Evolutionary conservation across 306 rosid species (phyloP).

Genomic region (Canavalia gladiata): DNA sequence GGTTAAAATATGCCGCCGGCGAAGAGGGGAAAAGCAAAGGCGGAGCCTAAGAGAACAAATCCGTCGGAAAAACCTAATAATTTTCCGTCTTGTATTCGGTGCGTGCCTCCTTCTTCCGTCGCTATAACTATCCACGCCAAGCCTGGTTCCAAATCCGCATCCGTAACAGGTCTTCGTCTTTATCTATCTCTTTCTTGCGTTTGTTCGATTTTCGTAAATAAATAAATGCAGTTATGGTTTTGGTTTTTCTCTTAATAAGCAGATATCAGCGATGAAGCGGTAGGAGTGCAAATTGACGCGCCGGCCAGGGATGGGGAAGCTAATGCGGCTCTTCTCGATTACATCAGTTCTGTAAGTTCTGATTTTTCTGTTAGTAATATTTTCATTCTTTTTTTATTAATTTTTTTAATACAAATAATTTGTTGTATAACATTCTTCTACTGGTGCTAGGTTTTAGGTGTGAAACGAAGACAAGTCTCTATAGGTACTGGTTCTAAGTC

Average conservation of each 20-base stretch:
- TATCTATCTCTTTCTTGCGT: background rate
- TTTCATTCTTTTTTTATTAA: background rate
- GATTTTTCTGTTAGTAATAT: background rate
- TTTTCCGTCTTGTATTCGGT: slow-evolving; percentile 77
- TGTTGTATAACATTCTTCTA: slow-evolving; percentile 3
- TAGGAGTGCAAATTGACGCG: slow-evolving; percentile 91
- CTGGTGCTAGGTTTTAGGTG: slow-evolving; percentile 77
- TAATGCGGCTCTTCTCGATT: slow-evolving; percentile 88
- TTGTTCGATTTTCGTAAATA: background rate
- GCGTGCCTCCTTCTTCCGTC: slow-evolving; percentile 81
- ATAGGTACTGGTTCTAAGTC: slow-evolving; percentile 90
- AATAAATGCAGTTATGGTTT: background rate
- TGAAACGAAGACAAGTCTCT: slow-evolving; percentile 80
- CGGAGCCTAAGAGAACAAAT: slow-evolving; percentile 46
- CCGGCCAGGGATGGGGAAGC: slow-evolving; percentile 98
- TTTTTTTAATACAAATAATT: background rate
- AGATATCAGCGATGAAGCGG: slow-evolving; percentile 83
- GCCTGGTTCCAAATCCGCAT: slow-evolving; percentile 88
- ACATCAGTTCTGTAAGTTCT: slow-evolving; percentile 70
- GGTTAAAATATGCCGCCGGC: slow-evolving; percentile 68
- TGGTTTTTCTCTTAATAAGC: background rate
- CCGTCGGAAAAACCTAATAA: slow-evolving; percentile 47
- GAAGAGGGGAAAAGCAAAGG: slow-evolving; percentile 77
- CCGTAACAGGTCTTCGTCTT: slow-evolving; percentile 72
- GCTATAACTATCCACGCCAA: slow-evolving; percentile 94